A percentile compares a stretch with the other conserved stretches of the same genome.
phyloP scores from a whole-genome alignment of 805 yeast species.

The Debaryomyces prosopidis region DNA sequence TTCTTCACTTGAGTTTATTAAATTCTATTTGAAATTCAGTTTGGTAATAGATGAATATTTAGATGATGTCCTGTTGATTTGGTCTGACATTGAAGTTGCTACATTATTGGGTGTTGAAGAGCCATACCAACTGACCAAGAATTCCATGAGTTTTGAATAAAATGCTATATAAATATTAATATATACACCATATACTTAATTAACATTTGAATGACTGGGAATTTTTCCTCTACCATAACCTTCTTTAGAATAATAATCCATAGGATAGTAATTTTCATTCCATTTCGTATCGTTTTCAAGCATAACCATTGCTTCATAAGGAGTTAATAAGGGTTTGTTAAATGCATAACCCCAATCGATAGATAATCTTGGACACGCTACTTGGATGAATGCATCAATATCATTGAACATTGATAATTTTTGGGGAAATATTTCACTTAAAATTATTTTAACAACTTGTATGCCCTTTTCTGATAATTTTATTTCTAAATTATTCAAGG shows the following conservation, averaged over 20 bases:
- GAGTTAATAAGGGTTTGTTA: conserved; percentile 86
- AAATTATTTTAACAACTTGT: conserved; percentile 73
- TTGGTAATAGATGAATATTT: conserved; percentile 39
- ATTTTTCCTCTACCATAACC: conserved; percentile 89
- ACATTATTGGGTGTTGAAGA: conserved; percentile 71
- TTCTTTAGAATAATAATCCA: conserved; percentile 90
- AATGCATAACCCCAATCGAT: conserved; percentile 99
- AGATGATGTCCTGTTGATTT: conserved; percentile 36
- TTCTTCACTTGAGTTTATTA: conserved; percentile 51
- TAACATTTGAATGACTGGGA: conserved; percentile 45
- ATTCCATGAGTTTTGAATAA: conserved; percentile 1
- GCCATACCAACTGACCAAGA: conserved; percentile 1
- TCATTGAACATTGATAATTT: conserved; percentile 90
- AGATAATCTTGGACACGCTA: conserved; percentile 94
- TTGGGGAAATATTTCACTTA: conserved; percentile 92
- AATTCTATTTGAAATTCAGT: conserved; percentile 44
- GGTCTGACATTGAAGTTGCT: conserved; percentile 62
- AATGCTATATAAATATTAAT: conserved; percentile 1
- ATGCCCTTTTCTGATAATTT: conserved; percentile 56
- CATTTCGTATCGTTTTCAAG: conserved; percentile 70
- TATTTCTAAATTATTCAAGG: conserved; percentile 65
- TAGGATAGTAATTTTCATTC: conserved; percentile 72
- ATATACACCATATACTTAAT: conserved; percentile 3
- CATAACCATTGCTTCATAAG: conserved; percentile 94
- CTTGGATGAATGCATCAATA: conserved; percentile 93